Evolutionary conservation across 768 basidiomycete genomes (phyloP).

Genomic region (Termitomyces heimii): DNA sequence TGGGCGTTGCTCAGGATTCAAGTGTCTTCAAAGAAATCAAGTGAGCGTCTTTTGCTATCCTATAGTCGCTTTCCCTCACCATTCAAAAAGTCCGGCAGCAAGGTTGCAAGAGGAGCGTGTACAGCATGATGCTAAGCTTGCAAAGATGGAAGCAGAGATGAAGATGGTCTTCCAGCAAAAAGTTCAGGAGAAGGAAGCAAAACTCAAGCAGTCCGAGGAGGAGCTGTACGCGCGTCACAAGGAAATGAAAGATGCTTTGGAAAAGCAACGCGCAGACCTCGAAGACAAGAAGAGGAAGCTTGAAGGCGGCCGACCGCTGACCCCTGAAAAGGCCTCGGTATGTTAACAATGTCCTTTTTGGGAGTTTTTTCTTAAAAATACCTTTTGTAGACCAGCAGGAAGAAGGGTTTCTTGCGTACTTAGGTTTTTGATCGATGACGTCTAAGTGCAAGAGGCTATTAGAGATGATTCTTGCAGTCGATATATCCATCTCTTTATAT

Average conservation of each 20-base stretch:
- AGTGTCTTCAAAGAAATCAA: slow-evolving; percentile 99
- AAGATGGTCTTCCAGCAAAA: slow-evolving; percentile 99
- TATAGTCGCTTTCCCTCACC: slow-evolving; percentile 7
- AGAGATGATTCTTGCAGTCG: slow-evolving; percentile 21
- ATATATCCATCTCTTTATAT: slow-evolving; percentile 19
- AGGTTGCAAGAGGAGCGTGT: slow-evolving; percentile 95
- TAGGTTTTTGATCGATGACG: slow-evolving; percentile 25
- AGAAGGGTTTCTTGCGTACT: slow-evolving; percentile 73
- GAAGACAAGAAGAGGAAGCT: slow-evolving; percentile 98
- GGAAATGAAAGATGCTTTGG: slow-evolving; percentile 99
- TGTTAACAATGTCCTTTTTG: slow-evolving; percentile 23
- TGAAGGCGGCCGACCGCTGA: slow-evolving; percentile 91
- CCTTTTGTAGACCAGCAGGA: slow-evolving; percentile 45
- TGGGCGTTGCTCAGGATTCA: slow-evolving; percentile 98
- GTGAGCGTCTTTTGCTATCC: slow-evolving; percentile 42
- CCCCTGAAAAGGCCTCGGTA: slow-evolving; percentile 88
- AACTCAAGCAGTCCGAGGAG: slow-evolving; percentile 98
- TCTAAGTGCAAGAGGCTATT: slow-evolving; percentile 23
- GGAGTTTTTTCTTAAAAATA: slow-evolving; percentile 10
- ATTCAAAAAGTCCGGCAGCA: slow-evolving; percentile 73
- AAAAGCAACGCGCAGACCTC: slow-evolving; percentile 91
- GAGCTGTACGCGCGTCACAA: slow-evolving; percentile 97
- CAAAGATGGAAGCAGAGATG: slow-evolving; percentile 99
- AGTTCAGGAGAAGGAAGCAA: slow-evolving; percentile 98
- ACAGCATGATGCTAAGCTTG: slow-evolving; percentile 93